Base-by-base conservation (phyloP, 164 flowering plant genomes). In the Tetracentron sinense region DNA sequence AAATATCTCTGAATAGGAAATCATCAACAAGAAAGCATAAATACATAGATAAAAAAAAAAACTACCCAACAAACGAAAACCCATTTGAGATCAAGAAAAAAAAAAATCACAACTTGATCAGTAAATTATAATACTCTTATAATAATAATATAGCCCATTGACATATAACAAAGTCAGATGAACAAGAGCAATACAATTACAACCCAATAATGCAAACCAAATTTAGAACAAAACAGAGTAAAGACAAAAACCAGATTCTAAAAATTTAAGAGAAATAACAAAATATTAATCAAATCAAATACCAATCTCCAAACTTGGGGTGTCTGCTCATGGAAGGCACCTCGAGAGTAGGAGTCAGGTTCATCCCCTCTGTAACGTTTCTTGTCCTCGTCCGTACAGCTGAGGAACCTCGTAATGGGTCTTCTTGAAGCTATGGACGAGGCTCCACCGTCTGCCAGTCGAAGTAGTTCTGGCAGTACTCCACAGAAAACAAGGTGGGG, bases 381-480 rank as follows among this genome's bases (percentile, higher is more conserved):
- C 89, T 71, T 84, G 88, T 90, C 88, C 73, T 91, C 92, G 1
- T 89, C 92, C 29, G 97, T 95, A 63, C 99, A 95, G 79, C 99
- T 95, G 52, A 95, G 83, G 0, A 92, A 77, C 64, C 99, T 82
- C 62, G 99, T 95, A 7, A 95, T 74, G 6, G 89, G 87, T 19
- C 99, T 92, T 95, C 72, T 76, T 79, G 83, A 71, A 90, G 72
- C 99, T 95, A 33, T 90, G 88, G 80, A 95, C 80, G 50, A 95
- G 74, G 6, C 99, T n/a, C 99, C 56, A 95, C 92, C 25, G 99
- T 95, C 61, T 95, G 99, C 99, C 99, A 95, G 68, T 95, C 99
- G 69, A 95, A 95, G 77, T 92, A 95, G 56, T 92, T 77, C 77
- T 84, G 92, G 66, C 99, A 95, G n/a, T n/a, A n/a, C 67, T 92